phyloP scores from a whole-genome alignment of 805 yeast genomes.

The Cyberlindnera euphorbiiphila region DNA sequence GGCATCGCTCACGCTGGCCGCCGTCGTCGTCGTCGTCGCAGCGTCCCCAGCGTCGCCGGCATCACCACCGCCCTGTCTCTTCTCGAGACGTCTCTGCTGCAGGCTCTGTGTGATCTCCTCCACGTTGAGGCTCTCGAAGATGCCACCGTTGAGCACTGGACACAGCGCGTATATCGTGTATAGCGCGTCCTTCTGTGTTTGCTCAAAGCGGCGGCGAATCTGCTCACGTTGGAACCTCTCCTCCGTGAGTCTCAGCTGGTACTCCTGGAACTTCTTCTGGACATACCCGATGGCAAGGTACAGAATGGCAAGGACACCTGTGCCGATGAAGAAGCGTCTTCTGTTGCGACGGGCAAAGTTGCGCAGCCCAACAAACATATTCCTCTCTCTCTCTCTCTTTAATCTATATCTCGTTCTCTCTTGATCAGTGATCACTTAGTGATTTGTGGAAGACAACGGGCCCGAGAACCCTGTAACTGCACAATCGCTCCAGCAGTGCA shows the following conservation, averaged over 20 bases:
- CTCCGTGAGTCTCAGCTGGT: conserved; percentile 48
- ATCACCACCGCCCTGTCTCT: conserved; percentile 17
- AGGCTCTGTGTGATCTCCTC: conserved; percentile 69
- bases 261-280: conserved; percentile 41
- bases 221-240: conserved; percentile 62
- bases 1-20: too few species aligned
- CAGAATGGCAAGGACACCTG: conserved; percentile 40
- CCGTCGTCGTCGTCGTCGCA: too few species aligned
- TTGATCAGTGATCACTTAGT: too few species aligned
- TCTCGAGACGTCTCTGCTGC: conserved; percentile 51
- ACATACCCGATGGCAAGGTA: conserved; percentile 43
- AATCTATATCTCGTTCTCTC: neutral
- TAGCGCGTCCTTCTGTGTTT: conserved; percentile 87
- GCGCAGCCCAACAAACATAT: conserved; percentile 24
- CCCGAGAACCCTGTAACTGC: too few species aligned
- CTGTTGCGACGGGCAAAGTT: conserved; percentile 41
- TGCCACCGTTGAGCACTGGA: conserved; percentile 69
- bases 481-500: too few species aligned
- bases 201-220: conserved; percentile 78
- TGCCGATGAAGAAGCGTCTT: conserved; percentile 32
- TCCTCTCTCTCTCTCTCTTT: too few species aligned
- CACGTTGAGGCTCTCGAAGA: conserved; percentile 59
- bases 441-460: too few species aligned
- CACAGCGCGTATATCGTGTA: conserved; percentile 78
- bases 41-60: too few species aligned